Percentiles rank a stretch among this genome's conserved stretches.
These are phyloP conservation scores for Urtica urens DNA, from an alignment of 306 rosid genomes.

Conservation along the genomic window DNA sequence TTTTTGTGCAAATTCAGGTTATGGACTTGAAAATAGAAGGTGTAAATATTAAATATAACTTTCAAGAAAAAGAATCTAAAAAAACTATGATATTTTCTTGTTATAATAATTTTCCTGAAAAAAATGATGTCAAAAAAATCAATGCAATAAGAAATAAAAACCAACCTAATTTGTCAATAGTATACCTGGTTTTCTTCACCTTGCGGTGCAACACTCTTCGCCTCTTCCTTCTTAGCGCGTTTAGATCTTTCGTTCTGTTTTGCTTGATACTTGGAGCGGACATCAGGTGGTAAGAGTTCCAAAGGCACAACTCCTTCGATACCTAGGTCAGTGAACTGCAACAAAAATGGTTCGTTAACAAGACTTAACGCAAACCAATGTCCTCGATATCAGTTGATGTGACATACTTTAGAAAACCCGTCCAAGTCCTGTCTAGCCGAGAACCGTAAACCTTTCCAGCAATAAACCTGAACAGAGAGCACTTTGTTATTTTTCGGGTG, in stretches of 20 bases:
- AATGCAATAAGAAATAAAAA: no score
- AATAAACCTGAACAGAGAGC: conserved; percentile 65
- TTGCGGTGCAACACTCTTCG: conserved; percentile 50
- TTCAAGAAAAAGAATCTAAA: no score
- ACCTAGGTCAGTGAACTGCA: conserved; percentile 86
- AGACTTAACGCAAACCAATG: not conserved
- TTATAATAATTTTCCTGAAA: no score
- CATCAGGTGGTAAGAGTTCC: conserved; percentile 80
- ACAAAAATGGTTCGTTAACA: conserved; percentile 3
- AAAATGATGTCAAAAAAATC: no score
- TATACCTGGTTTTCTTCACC: conserved; percentile 79
- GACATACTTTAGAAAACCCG: conserved; percentile 76
- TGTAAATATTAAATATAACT: no score
- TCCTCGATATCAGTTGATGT: not conserved
- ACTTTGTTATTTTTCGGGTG: not conserved
- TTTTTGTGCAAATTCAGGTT: no score
- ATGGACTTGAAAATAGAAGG: no score
- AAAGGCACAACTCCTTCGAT: conserved; percentile 89
- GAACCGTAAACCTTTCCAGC: conserved; percentile 96
- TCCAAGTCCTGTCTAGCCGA: conserved; percentile 97
- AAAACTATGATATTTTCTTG: no score
- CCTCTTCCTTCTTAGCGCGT: conserved; percentile 78
- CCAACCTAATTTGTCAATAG: conserved; percentile 6
- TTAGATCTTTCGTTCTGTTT: conserved; percentile 74
- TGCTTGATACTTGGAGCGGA: conserved; percentile 68